Base-by-base conservation (phyloP, 1,284 basidiomycete species). In the Irpex sp. region DNA sequence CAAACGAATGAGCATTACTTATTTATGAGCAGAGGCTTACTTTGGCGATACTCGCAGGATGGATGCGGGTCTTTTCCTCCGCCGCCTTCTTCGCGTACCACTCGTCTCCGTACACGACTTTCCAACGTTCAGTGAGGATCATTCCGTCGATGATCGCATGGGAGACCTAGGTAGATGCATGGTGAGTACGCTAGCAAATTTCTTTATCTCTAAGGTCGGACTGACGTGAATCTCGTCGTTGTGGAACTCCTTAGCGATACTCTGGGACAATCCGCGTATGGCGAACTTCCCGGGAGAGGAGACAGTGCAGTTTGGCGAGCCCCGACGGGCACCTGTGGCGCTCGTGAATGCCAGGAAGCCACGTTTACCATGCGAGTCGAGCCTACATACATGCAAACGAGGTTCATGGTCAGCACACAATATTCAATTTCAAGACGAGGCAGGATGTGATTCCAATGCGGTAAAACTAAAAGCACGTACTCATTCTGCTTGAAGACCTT, bases 211-310 rank as follows among this genome's bases (percentile, higher is more conserved):
- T n/a, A 58, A 47, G 11, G 8, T 0, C 15, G 34, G 47, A 58
- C 61, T 49, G 26, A 67, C 67, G 55, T 68, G 75, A 15, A 77
- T 76, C 37, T 75, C 73, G 44, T 74, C 65, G 7, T 67, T 67
- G 7, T 72, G 71, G 59, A 73, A 76, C 59, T 77, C 75, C 37
- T 75, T 70, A 8, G 71, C 71, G 11, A 77, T 63, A n/a, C 70
- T 71, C 67, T 76, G 71, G 40, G 69, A 66, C 7, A 76, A 62
- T 19, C 72, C 74, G 8, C 74, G 62, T 37, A 75, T 40, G 3
- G 73, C 74, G 49, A 71, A 71, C 62, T 77, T 77, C 7, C 75
- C 75, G 2, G 74, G 72, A 11, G 75, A 69, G 40, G 75, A 74
- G 4, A 72, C 73, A 0, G 72, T 70, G 21, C 73, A 73, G 11